Evolutionary conservation across 2,329 filamentous ascomycete genomes (phyloP).

Genomic region (Phyllosticta citrichinensis): DNA sequence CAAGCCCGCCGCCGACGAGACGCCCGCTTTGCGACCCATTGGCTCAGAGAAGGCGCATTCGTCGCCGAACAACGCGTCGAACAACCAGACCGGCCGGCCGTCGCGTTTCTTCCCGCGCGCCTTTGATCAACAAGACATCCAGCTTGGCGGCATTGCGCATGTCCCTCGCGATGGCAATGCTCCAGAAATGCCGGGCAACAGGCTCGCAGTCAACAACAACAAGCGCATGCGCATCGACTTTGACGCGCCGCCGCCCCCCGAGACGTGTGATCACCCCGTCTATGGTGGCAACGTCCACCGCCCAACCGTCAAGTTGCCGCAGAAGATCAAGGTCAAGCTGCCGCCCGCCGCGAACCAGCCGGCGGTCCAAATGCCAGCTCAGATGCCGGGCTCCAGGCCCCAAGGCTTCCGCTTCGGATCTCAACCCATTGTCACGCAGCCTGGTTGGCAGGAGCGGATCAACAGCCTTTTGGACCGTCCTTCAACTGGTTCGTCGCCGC

Average conservation of each 20-base stretch:
- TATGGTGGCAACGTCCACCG: slow-evolving; percentile 56
- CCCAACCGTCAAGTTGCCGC: slow-evolving; percentile 61
- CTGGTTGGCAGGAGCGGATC: slow-evolving; percentile 70
- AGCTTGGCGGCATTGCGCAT: background rate
- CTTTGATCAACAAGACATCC: background rate
- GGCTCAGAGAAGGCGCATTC: slow-evolving; percentile 7
- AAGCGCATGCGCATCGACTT: background rate
- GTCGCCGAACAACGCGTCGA: background rate
- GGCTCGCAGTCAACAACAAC: background rate
- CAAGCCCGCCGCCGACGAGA: background rate
- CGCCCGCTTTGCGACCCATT: slow-evolving; percentile 1
- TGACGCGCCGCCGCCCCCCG: slow-evolving; percentile 52
- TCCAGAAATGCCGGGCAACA: slow-evolving; percentile 14
- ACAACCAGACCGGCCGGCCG: slow-evolving; percentile 9
- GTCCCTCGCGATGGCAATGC: background rate
- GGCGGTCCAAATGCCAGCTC: slow-evolving; percentile 31
- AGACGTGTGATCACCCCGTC: slow-evolving; percentile 62
- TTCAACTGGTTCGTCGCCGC: background rate
- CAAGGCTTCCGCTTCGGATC: slow-evolving; percentile 20
- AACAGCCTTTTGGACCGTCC: slow-evolving; percentile 51
- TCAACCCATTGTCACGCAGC: slow-evolving; percentile 28
- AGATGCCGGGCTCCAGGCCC: slow-evolving; percentile 12
- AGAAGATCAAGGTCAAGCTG: slow-evolving; percentile 68
- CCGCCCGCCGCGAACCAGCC: slow-evolving; percentile 47
- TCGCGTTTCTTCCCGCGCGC: slow-evolving; percentile 28